Base-by-base conservation (phyloP, 1,284 basidiomycete species). In the Cutaneotrichosporon dermatis region DNA sequence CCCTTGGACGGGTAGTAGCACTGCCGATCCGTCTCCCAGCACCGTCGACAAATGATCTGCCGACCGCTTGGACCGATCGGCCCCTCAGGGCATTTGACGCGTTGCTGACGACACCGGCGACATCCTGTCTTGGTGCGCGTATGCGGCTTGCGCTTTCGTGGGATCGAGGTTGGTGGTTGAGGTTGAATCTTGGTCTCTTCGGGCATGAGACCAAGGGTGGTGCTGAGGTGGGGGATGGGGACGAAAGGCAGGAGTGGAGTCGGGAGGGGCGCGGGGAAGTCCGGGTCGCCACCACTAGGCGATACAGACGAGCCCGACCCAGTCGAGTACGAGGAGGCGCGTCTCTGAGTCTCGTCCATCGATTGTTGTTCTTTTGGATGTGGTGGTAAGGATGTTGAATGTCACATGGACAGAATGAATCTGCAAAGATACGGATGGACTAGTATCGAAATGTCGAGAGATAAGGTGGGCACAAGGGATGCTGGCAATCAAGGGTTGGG, bases 61-160 rank as follows among this genome's bases (percentile, higher is more conserved):
- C 50, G 45, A 2, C 63, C 63, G n/a, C 25, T 41, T 4, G 44
- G 44, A 2, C 37, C 25, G 12, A 59, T 16, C 1, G 45, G 45
- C 1, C 63, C 63, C 45, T 66, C 65, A 8, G 61, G 57, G 40
- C 65, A 66, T 37, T 66, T 66, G 16, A 66, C 57, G 10, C 65
- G 56, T 12, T 60, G 58, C 13, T 46, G 45, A 11, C 65, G 54
- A 34, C 65, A 66, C 8, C 52, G 48, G 12, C 51, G 54, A 40
- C 65, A 66, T 12, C 65, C 65, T 1, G 65, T 64, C 40, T 55
- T 56, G 12, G 59, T 60, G 51, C 59, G 59, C 9, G 59, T 60
- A 37, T 60, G 55, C 16, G 54, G 54, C 45, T 56, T 56, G 13
- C 54, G 51, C 15, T 60, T 60, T 15, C 59, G 54, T 3, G 58